phyloP scores from a whole-genome alignment of 345 rosid genomes.

The Leavenworthia alabamica region DNA sequence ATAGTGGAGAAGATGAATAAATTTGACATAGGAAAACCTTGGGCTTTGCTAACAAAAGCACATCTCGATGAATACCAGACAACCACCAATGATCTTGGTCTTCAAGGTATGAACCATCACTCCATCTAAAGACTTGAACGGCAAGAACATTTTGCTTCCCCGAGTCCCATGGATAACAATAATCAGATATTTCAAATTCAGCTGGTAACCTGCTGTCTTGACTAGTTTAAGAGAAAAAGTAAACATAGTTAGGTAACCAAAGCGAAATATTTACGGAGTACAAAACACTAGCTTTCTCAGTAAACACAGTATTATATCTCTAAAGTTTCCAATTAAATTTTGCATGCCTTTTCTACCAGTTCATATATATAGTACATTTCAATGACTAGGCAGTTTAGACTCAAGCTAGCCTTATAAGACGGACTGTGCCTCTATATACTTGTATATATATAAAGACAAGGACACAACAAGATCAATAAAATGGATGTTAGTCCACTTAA shows the following conservation, averaged over 20 bases:
- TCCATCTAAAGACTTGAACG: constrained; percentile 97
- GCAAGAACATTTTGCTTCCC: constrained; percentile 81
- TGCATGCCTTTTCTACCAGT: background rate
- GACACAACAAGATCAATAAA: background rate
- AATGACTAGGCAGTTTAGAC: constrained; percentile 6
- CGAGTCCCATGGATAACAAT: constrained; percentile 65
- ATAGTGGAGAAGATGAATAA: background rate
- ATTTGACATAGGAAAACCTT: constrained; percentile 44
- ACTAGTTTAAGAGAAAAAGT: constrained; percentile 38
- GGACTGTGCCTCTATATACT: background rate
- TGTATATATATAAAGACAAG: background rate
- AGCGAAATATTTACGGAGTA: background rate
- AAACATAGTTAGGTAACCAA: background rate
- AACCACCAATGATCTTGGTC: constrained; percentile 99
- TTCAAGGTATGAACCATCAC: constrained; percentile 99
- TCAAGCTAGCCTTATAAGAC: background rate
- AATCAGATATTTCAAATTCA: constrained; percentile 92
- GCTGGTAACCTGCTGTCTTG: constrained; percentile 99
- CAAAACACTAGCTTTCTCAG: constrained; percentile 1
- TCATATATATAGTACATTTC: background rate
- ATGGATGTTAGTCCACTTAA: background rate
- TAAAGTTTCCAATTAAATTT: background rate
- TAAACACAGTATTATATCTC: background rate
- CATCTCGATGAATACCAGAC: constrained; percentile 95
- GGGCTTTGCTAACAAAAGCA: constrained; percentile 94